phyloP scores from a whole-genome alignment of 2,329 filamentous ascomycete genomes.

The Trichoderma pleuroti region DNA sequence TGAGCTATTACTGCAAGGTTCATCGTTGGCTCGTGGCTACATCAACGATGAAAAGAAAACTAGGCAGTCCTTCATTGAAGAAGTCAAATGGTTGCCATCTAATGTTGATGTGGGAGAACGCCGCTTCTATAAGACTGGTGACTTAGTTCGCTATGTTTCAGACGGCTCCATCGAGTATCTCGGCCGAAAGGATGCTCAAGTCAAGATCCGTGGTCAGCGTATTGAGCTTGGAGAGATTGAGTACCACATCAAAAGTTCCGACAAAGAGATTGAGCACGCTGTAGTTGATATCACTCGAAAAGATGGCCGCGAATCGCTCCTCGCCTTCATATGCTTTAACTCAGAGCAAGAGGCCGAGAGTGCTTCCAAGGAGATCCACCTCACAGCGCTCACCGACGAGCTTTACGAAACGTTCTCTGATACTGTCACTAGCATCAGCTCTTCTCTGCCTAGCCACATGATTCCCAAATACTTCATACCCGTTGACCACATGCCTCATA shows the following conservation, averaged over 20 bases:
- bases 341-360: not conserved
- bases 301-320: not conserved
- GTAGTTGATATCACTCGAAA: not conserved
- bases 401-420: not conserved
- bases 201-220: conserved; percentile 17
- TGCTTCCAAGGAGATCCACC: not conserved
- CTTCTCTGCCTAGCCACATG: conserved; percentile 3
- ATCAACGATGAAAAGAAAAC: conserved; percentile 24
- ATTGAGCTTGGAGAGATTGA: conserved; percentile 17
- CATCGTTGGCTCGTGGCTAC: conserved; percentile 24
- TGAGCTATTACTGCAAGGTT: conserved; percentile 25
- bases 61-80: conserved; percentile 19
- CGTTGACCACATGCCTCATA: conserved; percentile 12
- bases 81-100: not conserved
- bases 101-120: not conserved
- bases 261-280: not conserved
- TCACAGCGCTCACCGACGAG: not conserved
- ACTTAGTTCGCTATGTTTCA: conserved; percentile 8
- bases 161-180: conserved; percentile 8
- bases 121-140: conserved; percentile 18
- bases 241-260: not conserved
- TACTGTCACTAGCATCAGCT: not conserved
- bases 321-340: conserved; percentile 8
- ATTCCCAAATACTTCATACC: conserved; percentile 11
- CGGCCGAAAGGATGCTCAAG: conserved; percentile 14